Base-by-base conservation (phyloP, 1,284 basidiomycete genomes). In the Tetrapyrgos nigripes region DNA sequence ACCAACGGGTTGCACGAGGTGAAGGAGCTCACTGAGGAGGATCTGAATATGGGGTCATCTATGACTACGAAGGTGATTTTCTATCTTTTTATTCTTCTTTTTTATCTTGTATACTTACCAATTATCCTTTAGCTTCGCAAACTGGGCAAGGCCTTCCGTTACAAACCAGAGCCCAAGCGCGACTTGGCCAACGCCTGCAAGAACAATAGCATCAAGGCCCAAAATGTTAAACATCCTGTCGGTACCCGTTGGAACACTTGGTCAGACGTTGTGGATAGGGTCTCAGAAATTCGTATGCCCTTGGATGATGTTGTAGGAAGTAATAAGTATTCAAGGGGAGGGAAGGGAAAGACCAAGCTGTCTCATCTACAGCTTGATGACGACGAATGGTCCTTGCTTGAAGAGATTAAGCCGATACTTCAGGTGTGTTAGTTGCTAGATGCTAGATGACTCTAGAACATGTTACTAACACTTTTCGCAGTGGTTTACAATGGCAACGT, bases 201-300 rank as follows among this genome's bases (percentile, higher is more conserved):
- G n/a, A 26, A 43, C 3, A 21, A 27, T 9, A 28, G 23, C 6
- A 44, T 53, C 35, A 19, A 24, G 21, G 52, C 47, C 2, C 58
- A 59, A 53, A 31, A 6, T 2, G 35, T 51, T 9, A 58, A 58
- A 19, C 37, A 53, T 5, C 55, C 52, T 47, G 59, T 62, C 26
- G 28, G 50, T 27, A 64, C 61, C 3, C 50, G 59, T 9, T 64
- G 61, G 61, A 64, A 62, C 23, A 59, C 61, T 14, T 51, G 51
- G 21, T 46, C 50, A 17, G 37, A 47, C 33, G 53, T 62, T 11
- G 13, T 64, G 2, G 21, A 54, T 10, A 37, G 57, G 21, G 53
- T 53, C 4, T 23, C 56, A 3, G 47, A 61, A 26, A 40, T 64
- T 11, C 40, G 46, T 3, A 43, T 40, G 3, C 50, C 53, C 2